Evolutionary conservation across 129 eudicot genomes (phyloP).

Genomic region (Tagetes patula): DNA sequence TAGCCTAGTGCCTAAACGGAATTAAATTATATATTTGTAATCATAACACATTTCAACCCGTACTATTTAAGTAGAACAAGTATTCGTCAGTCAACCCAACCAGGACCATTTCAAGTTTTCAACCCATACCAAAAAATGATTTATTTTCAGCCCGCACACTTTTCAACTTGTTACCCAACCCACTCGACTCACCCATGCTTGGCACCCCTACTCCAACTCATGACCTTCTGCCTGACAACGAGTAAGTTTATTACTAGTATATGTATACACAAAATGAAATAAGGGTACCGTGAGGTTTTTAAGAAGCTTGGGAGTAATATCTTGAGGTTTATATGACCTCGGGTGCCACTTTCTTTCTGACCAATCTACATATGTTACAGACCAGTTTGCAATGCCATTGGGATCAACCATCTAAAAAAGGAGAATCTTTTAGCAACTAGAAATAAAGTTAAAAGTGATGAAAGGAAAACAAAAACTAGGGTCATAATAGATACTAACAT

Average conservation of each 20-base stretch:
- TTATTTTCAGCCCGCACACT: neutral
- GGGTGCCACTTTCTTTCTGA: conserved; percentile 97
- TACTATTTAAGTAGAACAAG: neutral
- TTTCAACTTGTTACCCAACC: neutral
- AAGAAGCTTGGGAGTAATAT: conserved; percentile 55
- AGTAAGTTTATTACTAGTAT: conserved; percentile 19
- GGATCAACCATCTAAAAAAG: conserved; percentile 73
- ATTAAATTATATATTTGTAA: neutral
- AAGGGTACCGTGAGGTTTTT: conserved; percentile 62
- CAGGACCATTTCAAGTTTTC: neutral
- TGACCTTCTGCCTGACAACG: neutral
- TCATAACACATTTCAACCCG: neutral
- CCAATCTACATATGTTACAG: conserved; percentile 88
- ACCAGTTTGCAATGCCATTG: conserved; percentile 71
- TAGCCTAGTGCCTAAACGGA: neutral
- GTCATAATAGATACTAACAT: conserved; percentile 34
- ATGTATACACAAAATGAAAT: neutral
- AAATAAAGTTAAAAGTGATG: neutral
- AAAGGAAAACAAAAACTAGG: neutral
- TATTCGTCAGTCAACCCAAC: neutral
- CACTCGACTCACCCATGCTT: neutral
- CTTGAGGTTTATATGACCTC: conserved; percentile 57
- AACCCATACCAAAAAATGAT: no score
- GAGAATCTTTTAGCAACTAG: conserved; percentile 21
- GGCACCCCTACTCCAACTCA: neutral